Evolutionary conservation across 192 early-diverging fungal species (phyloP), one percentile per base, ranked within the genome.

Genomic region (Linderina pennispora): DNA sequence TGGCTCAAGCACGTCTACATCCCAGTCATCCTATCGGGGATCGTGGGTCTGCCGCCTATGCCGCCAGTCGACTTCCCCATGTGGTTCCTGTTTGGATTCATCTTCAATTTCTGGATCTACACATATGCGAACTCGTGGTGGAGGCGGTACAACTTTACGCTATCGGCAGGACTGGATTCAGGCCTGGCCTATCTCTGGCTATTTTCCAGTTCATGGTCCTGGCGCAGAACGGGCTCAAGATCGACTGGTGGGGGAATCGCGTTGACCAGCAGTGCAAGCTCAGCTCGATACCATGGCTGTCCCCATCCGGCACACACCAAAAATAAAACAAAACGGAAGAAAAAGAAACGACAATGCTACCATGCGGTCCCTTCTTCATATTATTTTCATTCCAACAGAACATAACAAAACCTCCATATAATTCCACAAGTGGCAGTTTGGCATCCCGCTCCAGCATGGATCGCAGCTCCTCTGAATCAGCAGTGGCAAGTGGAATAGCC

Each of bases 1-100:
- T 87, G 87, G 77, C 67, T 89, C 24, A 73, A 77, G 41, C 53
- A 85, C 37, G 54, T 90, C 26, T 83, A 84, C 61, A 75, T 84
- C 17, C 86, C 86, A 1, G 79, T 89, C 14, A 77, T 87, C 46
- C 75, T 86, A 23, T 62, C 78, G 8, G 78, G 77, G 44, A 73
- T 80, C 33, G 75, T 68, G 1, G 70, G 74, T 26, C 77, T 77
- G 36, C 84, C 86, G 21, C 79, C 82, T 6, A 82, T 78, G 15
- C 71, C 75, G 1, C 66, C 80, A 2, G 60, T 75, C 15, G 65
- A 70, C 36, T 70, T 67, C 28, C 63, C 70, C 21, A 65, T 66
- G 58, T 69, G 59, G 56, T 72, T 77, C 36, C 60, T 80, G 54
- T 40, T 83, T 17, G 80, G 79, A 0, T 83, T 87, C 43, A 35